Conservation (phyloP, 345 rosid species). For the Salix arbutifolia region DNA sequence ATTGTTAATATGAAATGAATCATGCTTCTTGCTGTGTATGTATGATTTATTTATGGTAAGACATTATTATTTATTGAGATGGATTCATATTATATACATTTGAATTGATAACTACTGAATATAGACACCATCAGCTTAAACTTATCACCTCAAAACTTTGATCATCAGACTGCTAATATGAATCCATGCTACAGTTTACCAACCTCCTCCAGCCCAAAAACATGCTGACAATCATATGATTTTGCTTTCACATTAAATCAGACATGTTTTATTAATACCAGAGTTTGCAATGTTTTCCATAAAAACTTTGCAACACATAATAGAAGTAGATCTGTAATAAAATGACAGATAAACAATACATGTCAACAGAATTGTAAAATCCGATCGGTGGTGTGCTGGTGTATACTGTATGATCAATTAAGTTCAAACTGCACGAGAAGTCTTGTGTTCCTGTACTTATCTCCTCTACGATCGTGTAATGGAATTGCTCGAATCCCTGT, state of each 20-base stretch:
- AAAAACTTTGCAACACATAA: background rate
- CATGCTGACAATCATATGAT: background rate
- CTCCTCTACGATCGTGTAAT: conserved; percentile 29
- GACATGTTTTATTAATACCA: background rate
- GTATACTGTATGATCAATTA: conserved; percentile 38
- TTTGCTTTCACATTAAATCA: background rate
- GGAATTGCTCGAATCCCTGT: conserved; percentile 42
- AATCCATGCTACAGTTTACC: too few relatives aligned
- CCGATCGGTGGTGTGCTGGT: background rate
- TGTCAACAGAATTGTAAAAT: background rate
- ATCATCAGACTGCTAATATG: too few relatives aligned
- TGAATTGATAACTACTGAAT: too few relatives aligned
- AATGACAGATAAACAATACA: background rate
- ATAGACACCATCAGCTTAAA: too few relatives aligned
- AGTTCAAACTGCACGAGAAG: background rate
- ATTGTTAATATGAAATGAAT: too few relatives aligned
- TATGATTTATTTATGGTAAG: too few relatives aligned
- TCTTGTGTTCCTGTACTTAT: conserved; percentile 14
- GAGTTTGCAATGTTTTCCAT: background rate
- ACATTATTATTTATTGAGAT: too few relatives aligned
- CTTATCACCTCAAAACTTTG: too few relatives aligned
- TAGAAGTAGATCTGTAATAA: background rate
- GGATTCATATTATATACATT: too few relatives aligned
- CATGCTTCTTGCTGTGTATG: too few relatives aligned
- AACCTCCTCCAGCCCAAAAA: too few relatives aligned